Evolutionary conservation across 1,284 basidiomycete genomes (phyloP).

Genomic region (Omphalotus olearius): DNA sequence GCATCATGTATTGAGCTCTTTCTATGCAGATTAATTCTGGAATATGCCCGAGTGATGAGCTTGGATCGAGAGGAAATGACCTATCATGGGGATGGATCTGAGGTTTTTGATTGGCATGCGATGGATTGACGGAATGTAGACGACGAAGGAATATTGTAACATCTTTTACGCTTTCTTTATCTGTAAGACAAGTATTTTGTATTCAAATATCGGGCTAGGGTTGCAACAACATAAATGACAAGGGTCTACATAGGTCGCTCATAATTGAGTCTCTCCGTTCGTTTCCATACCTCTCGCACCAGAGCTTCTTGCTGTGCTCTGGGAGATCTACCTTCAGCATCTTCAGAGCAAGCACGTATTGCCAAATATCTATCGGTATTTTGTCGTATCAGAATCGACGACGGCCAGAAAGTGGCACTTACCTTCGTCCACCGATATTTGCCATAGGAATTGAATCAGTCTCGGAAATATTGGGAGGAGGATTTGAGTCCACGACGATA

Average conservation of each 20-base stretch:
- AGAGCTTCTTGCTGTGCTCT: conserved; percentile 17
- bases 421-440: conserved; percentile 20
- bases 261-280: conserved; percentile 16
- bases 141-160: too few relatives aligned
- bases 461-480: conserved; percentile 15
- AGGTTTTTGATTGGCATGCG: neutral
- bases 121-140: too few relatives aligned
- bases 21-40: conserved; percentile 29
- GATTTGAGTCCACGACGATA: conserved; percentile 22
- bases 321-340: conserved; percentile 16
- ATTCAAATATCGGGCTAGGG: too few relatives aligned
- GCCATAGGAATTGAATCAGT: conserved; percentile 22
- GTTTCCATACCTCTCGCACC: conserved; percentile 17
- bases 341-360: conserved; percentile 21
- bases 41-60: conserved; percentile 39
- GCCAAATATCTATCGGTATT: conserved; percentile 17
- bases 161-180: too few relatives aligned
- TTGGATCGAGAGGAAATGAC: conserved; percentile 35
- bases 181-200: too few relatives aligned
- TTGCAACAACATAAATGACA: too few relatives aligned
- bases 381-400: neutral
- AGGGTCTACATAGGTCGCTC: conserved; percentile 13
- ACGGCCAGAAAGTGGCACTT: neutral
- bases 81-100: conserved; percentile 5
- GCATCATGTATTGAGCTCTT: neutral